phyloP scores from a whole-genome alignment of 352 stramenopile species.

The Phytophthora megakarya region DNA sequence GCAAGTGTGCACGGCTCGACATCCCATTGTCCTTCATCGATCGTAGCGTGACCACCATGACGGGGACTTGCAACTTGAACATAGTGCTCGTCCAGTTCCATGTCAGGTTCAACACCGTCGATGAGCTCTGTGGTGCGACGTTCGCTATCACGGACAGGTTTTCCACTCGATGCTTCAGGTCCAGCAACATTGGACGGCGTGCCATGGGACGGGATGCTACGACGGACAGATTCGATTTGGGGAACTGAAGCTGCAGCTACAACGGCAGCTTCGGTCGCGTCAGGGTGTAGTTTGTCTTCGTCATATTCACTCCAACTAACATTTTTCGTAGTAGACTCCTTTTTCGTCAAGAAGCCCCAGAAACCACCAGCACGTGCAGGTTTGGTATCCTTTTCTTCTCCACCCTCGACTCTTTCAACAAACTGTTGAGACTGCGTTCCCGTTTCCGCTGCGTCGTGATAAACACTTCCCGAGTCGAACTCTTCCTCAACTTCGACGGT shows the following conservation, averaged over 20 bases:
- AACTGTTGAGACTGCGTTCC: constrained; percentile 2
- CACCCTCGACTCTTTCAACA: constrained; percentile 10
- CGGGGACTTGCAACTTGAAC: constrained; percentile 32
- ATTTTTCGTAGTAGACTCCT: constrained; percentile 6
- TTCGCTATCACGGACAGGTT: constrained; percentile 33
- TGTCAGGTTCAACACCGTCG: constrained; percentile 33
- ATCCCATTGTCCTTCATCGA: constrained; percentile 10
- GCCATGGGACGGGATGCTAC: constrained; percentile 11
- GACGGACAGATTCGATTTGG: constrained; percentile 15
- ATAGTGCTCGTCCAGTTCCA: constrained; percentile 37
- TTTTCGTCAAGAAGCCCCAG: constrained; percentile 26
- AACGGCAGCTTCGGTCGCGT: neutral
- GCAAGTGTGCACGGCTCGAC: constrained; percentile 31
- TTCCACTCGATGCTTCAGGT: neutral
- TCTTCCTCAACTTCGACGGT: constrained; percentile 20
- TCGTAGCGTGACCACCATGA: neutral
- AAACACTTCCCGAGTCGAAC: neutral
- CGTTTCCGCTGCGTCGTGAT: neutral
- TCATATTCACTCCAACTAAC: constrained; percentile 11
- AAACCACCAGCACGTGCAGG: constrained; percentile 12
- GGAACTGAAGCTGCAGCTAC: neutral
- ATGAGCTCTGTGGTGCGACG: constrained; percentile 39
- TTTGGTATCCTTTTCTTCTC: constrained; percentile 3
- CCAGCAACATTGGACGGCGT: constrained; percentile 3
- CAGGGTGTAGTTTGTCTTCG: neutral